Evolutionary conservation across 2,329 filamentous ascomycete species (phyloP), one percentile per base, ranked within the genome.

Genomic region (Kalmusia sp.): DNA sequence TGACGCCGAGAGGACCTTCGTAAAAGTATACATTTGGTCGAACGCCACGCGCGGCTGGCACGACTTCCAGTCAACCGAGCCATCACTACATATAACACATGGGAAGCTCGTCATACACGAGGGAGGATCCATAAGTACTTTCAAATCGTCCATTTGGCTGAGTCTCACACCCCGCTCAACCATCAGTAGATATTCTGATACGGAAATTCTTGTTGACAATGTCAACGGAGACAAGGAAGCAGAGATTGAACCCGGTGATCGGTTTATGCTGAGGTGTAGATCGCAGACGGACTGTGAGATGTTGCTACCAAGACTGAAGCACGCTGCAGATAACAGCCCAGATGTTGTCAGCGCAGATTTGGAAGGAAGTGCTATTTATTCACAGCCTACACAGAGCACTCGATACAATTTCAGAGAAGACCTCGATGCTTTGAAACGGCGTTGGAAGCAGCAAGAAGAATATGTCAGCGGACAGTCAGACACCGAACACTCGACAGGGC

Each of bases 21-120:
- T 60, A 3, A 43, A 34, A 8, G 57, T 71, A 7, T 48, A 58
- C 28, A 46, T 52, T 3, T 67, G 59, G 58, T 63, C 59, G 11
- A 34, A 55, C 4, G 37, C 51, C 2, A 41, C 43, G 11, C 34
- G 53, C 1, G 19, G 41, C 3, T 64, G 61, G 62, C 51, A 57
- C 15, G 41, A 46, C 1, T 41, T 65, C 1, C 51, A 54, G 22
- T 49, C 55, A 22, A 22, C 55, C 19, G 59, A 63, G 38, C 63
- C 58, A 28, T 50, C 47, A 5, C 44, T 71, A 24, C 50, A 59
- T 6, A 45, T 69, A 6, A 51, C 49, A 27, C 34, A 48, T 8
- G 61, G 62, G 3, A 61, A 37, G 21, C 25, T 67, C 5, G 54
- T 64, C 8, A 41, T 59, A 54, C 40, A 49, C 57, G 28, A 52